A percentile compares a stretch with the other conserved stretches of the same genome.
phyloP scores from a whole-genome alignment of 176 grass and related monocot genomes.

The Zea luxurians region DNA sequence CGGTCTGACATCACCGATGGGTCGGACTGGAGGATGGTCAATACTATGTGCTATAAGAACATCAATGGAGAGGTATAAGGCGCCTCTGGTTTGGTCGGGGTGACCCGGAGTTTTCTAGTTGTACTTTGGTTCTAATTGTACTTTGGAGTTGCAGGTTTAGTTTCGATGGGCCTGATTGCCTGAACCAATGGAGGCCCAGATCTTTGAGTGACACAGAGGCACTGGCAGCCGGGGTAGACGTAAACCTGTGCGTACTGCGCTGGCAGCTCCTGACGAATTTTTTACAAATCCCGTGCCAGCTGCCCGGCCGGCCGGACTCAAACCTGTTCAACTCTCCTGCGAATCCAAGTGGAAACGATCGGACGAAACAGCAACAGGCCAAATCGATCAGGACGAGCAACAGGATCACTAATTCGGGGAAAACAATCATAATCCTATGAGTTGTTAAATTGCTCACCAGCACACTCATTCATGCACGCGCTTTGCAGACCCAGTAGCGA shows the following conservation, averaged over 20 bases:
- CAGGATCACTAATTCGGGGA: neutral
- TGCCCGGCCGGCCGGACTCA: neutral
- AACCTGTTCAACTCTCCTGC: neutral
- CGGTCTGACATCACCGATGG: too few relatives aligned
- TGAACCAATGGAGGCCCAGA: neutral
- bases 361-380: neutral
- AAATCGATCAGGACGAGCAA: slow-evolving; percentile 3
- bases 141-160: too few relatives aligned
- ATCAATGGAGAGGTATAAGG: too few relatives aligned
- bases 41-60: too few relatives aligned
- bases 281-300: neutral
- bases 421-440: neutral
- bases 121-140: too few relatives aligned
- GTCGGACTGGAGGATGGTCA: too few relatives aligned
- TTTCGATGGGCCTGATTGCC: too few relatives aligned
- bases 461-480: slow-evolving; percentile 19
- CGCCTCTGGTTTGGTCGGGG: too few relatives aligned
- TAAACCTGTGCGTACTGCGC: too few relatives aligned
- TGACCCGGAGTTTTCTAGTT: too few relatives aligned
- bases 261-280: neutral
- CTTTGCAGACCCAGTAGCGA: neutral
- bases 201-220: neutral
- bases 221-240: neutral
- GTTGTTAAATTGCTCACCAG: neutral
- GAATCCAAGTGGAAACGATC: slow-evolving; percentile 16